Conservation (phyloP, 2,329 filamentous ascomycete species). For the Cryphonectria japonica region DNA sequence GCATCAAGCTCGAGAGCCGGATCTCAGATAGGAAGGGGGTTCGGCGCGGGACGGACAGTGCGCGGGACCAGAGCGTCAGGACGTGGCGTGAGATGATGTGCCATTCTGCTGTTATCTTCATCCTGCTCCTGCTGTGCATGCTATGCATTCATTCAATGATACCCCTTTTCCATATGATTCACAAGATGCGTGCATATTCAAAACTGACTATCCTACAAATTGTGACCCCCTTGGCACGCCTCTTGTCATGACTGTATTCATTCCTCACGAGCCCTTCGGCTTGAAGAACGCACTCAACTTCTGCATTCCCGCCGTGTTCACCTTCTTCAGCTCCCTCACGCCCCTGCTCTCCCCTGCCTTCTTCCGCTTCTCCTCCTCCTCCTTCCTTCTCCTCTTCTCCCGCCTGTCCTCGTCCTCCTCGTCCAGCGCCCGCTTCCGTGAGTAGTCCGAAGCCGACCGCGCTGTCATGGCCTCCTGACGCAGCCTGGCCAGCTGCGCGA, state of each 20-base stretch:
- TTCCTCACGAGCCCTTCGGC: slow-evolving; percentile 30
- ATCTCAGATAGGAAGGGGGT: slow-evolving; percentile 51
- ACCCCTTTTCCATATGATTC: slow-evolving; percentile 19
- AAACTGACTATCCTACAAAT: slow-evolving; percentile 19
- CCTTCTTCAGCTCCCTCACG: slow-evolving; percentile 83
- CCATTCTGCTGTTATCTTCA: slow-evolving; percentile 5
- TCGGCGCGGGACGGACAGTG: slow-evolving; percentile 38
- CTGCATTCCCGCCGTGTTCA: slow-evolving; percentile 91
- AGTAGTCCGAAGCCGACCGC: slow-evolving; percentile 70
- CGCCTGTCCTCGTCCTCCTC: slow-evolving; percentile 70
- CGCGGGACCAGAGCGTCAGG: slow-evolving; percentile 57
- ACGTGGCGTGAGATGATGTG: slow-evolving; percentile 32
- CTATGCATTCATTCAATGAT: slow-evolving; percentile 30
- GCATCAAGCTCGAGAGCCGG: slow-evolving; percentile 40
- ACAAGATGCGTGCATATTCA: slow-evolving; percentile 9
- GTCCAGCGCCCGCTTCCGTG: slow-evolving; percentile 68
- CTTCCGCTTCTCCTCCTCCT: slow-evolving; percentile 86
- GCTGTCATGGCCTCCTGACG: slow-evolving; percentile 73
- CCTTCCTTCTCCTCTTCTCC: slow-evolving; percentile 83
- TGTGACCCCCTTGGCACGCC: neutral
- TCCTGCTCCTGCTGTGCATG: slow-evolving; percentile 19
- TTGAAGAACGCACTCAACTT: slow-evolving; percentile 95
- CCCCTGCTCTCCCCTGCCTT: slow-evolving; percentile 76
- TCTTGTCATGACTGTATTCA: slow-evolving; percentile 37
- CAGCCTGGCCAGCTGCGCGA: slow-evolving; percentile 66